Percentiles rank a stretch among this genome's conserved stretches.
phyloP scores from a whole-genome alignment of 129 eudicot species.

The Gnaphalium uliginosum region DNA sequence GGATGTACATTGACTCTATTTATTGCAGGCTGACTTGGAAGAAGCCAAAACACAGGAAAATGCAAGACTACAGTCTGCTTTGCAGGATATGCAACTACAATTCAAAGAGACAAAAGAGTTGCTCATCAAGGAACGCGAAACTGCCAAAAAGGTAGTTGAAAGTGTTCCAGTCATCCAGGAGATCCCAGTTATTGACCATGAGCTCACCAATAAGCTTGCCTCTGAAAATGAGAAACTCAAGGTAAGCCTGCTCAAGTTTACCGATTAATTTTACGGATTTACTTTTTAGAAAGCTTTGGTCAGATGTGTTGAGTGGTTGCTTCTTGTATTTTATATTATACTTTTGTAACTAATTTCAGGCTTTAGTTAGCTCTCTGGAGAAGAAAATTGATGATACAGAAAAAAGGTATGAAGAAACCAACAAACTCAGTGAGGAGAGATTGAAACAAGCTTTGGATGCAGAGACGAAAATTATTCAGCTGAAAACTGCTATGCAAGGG shows the following conservation, averaged over 20 bases:
- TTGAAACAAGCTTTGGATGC: slow-evolving; percentile 91
- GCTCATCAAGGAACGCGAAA: slow-evolving; percentile 70
- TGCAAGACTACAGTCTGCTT: slow-evolving; percentile 70
- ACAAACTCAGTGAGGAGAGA: slow-evolving; percentile 89
- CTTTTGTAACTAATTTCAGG: slow-evolving; percentile 42
- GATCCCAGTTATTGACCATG: slow-evolving; percentile 73
- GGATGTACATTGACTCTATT: slow-evolving; percentile 10
- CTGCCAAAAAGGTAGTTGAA: slow-evolving; percentile 59
- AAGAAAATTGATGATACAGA: slow-evolving; percentile 84
- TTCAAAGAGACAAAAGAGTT: slow-evolving; percentile 69
- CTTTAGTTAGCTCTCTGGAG: slow-evolving; percentile 78
- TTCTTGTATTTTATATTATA: background rate
- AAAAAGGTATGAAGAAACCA: slow-evolving; percentile 86
- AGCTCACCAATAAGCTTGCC: slow-evolving; percentile 57
- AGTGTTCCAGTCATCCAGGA: slow-evolving; percentile 65
- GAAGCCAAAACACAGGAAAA: slow-evolving; percentile 82
- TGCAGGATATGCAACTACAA: slow-evolving; percentile 72
- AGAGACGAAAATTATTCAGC: slow-evolving; percentile 73
- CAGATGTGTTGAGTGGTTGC: background rate
- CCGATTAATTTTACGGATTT: slow-evolving; percentile 1
- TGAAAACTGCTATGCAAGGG: slow-evolving; percentile 92
- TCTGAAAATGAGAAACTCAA: slow-evolving; percentile 78
- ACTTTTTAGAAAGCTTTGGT: background rate
- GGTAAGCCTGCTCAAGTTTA: slow-evolving; percentile 42
- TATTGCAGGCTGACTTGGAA: slow-evolving; percentile 70